Evolutionary conservation across 2,329 filamentous ascomycete species (phyloP), one percentile per base, ranked within the genome.

Genomic region (Colletotrichum tofieldiae): DNA sequence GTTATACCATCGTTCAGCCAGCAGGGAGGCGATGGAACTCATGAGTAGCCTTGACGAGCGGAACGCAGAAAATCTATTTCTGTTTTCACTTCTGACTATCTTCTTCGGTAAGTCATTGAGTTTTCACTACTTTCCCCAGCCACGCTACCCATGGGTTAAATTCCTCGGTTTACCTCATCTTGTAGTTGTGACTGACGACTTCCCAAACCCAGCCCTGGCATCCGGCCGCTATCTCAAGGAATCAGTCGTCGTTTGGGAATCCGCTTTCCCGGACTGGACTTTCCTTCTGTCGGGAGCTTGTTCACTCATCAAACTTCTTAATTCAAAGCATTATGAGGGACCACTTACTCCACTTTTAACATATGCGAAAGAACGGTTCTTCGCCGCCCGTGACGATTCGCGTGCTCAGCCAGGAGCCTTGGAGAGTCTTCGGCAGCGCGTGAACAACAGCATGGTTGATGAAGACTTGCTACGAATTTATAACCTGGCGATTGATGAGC

Each of bases 71-170:
- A 68, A 71, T 2, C 69, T 80, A 3, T 75, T 75, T 16, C 35
- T 79, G 16, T 82, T 82, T 39, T 78, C 77, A 41, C 75, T 81
- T 51, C 66, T 82, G 35, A 82, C 81, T 5, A 75, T 81, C 6
- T 82, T 79, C 60, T 80, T 80, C 16, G 77, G 78, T 79, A 51
- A 49, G 76, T 64, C n/a, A 14, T 29, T 9, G 11, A 14, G 11
- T 20, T 9, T 16, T 2, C 11, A n/a, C 11, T 26, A 3, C 14
- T 32, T 45, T 3, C 12, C 12, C 11, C 18, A 18, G 2, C 7
- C 6, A 29, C 26, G 49, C 26, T 32, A 6, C 3, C 29, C 5
- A 5, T 52, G 49, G 3, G 16, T 23, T 14, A n/a, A 29, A 7
- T 1, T 23, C 6, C 47, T 14, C 11, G 18, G 7, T 9, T 20